A percentile compares a stretch with the other conserved stretches of the same genome.
Conservation (phyloP, 2,329 filamentous ascomycete species). For the Thelonectria blattea region DNA sequence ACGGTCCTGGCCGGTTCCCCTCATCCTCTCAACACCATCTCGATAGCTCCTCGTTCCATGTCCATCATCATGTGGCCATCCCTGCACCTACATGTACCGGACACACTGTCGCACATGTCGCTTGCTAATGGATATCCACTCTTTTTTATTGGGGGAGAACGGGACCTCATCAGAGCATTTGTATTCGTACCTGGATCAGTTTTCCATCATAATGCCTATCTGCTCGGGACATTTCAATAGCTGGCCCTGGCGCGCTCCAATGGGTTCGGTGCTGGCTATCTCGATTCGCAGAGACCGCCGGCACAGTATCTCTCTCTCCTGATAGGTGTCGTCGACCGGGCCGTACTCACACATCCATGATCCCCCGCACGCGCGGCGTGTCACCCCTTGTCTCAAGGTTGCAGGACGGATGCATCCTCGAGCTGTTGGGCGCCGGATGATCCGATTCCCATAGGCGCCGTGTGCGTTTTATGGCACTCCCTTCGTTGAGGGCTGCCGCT, state of each 20-base stretch:
- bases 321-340: neutral
- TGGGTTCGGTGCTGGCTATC: neutral
- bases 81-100: neutral
- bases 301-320: neutral
- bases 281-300: neutral
- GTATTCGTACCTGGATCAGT: neutral
- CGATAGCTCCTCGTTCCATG: slow-evolving; percentile 4
- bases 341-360: neutral
- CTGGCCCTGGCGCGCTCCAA: neutral
- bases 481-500: neutral
- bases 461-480: neutral
- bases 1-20: neutral
- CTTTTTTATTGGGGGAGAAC: neutral
- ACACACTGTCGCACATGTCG: neutral
- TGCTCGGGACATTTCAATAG: neutral
- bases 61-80: slow-evolving; percentile 8
- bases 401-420: neutral
- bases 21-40: slow-evolving; percentile 6
- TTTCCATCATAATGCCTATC: neutral
- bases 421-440: slow-evolving; percentile 6
- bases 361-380: neutral
- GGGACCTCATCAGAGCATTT: neutral
- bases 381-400: neutral
- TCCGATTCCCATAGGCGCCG: neutral
- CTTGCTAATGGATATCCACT: slow-evolving; percentile 14